A percentile compares a stretch with the other conserved stretches of the same genome.
phyloP scores from a whole-genome alignment of 1,284 basidiomycete species.

The Cystobasidium pallidum region DNA sequence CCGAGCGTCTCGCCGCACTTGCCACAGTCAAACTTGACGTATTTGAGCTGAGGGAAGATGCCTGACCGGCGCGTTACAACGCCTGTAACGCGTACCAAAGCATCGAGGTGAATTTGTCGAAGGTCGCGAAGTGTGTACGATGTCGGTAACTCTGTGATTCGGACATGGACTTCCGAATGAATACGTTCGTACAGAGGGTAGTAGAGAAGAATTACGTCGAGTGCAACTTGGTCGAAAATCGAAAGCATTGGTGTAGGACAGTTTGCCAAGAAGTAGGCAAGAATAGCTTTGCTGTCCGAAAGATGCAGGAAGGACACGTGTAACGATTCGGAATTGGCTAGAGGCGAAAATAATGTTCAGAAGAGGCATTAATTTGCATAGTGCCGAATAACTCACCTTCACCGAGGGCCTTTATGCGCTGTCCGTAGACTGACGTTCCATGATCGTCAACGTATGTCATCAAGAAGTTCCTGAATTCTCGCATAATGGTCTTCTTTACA shows the following conservation, averaged over 20 bases:
- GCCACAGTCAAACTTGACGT: conserved; percentile 96
- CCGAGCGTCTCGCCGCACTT: conserved; percentile 91
- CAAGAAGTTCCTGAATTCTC: conserved; percentile 92
- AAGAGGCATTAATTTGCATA: neutral
- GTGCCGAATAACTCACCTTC: conserved; percentile 66
- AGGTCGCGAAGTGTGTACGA: conserved; percentile 88
- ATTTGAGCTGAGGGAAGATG: conserved; percentile 98
- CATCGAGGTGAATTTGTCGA: conserved; percentile 88
- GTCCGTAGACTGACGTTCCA: conserved; percentile 90
- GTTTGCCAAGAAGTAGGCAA: conserved; percentile 96
- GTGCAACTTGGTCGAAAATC: conserved; percentile 94
- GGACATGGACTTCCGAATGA: conserved; percentile 96
- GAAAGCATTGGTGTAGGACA: conserved; percentile 88
- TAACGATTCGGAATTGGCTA: conserved; percentile 94
- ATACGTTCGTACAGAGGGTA: conserved; percentile 96
- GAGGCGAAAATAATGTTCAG: neutral
- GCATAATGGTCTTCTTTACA: conserved; percentile 84
- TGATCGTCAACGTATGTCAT: conserved; percentile 93
- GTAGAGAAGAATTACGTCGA: conserved; percentile 90
- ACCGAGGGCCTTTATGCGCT: conserved; percentile 88
- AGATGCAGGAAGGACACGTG: conserved; percentile 96
- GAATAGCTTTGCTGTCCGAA: conserved; percentile 83
- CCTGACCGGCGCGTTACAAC: conserved; percentile 97
- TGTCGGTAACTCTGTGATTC: conserved; percentile 90
- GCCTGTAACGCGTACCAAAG: conserved; percentile 90